Evolutionary conservation across 2,329 filamentous ascomycete genomes (phyloP).

Genomic region (Trichoderma sp.): DNA sequence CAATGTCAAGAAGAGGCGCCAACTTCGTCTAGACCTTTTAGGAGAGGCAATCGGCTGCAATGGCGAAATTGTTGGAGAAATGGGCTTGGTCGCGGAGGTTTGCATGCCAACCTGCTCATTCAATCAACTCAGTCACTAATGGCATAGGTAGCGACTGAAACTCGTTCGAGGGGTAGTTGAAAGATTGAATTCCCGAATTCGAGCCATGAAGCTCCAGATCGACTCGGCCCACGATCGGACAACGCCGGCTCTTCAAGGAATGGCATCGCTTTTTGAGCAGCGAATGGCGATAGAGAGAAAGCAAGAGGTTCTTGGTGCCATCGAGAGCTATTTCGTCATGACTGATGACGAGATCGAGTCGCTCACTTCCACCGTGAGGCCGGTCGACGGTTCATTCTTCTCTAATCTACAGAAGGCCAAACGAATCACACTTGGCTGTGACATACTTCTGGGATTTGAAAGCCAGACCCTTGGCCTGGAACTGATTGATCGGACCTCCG

Average conservation of each 20-base stretch:
- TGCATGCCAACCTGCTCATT: conserved; percentile 34
- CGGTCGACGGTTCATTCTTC: conserved; percentile 86
- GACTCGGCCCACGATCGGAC: conserved; percentile 74
- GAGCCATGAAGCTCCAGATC: conserved; percentile 78
- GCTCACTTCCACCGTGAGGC: conserved; percentile 76
- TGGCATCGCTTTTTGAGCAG: conserved; percentile 70
- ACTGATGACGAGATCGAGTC: conserved; percentile 77
- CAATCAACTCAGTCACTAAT: not conserved
- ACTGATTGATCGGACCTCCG: conserved; percentile 87
- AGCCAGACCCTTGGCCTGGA: conserved; percentile 86
- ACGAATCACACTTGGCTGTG: conserved; percentile 83
- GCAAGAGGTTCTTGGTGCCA: conserved; percentile 74
- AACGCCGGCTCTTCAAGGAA: conserved; percentile 73
- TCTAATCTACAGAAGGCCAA: conserved; percentile 75
- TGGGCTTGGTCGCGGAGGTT: conserved; percentile 86
- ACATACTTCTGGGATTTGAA: conserved; percentile 85
- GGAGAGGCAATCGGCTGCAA: conserved; percentile 93
- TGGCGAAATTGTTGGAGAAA: conserved; percentile 83
- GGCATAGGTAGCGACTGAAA: conserved; percentile 70
- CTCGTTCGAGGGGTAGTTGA: conserved; percentile 79
- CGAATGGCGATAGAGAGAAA: conserved; percentile 76
- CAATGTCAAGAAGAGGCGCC: conserved; percentile 74
- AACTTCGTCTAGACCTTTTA: conserved; percentile 79
- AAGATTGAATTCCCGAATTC: conserved; percentile 76
- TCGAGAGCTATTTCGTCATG: conserved; percentile 81